These are phyloP conservation scores for Nemania bipapillata DNA, from an alignment of 2,329 filamentous ascomycete genomes.

Conservation along the genomic window DNA sequence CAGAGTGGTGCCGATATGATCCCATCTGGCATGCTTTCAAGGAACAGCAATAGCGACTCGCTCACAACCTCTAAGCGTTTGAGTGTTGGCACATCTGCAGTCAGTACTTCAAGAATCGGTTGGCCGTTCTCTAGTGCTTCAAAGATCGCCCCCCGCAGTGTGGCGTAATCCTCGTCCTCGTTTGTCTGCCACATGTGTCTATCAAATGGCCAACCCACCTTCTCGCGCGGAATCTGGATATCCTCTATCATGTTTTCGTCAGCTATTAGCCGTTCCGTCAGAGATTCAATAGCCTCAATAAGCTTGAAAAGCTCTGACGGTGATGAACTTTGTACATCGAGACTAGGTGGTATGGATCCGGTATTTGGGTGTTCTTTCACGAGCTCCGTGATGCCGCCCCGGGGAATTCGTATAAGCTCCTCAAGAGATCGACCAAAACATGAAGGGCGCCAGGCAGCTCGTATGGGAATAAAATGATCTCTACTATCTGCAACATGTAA, in stretches of 20 bases:
- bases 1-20: conserved; percentile 78
- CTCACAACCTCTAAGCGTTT: conserved; percentile 79
- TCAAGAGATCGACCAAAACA: conserved; percentile 87
- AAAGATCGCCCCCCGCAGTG: conserved; percentile 56
- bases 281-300: conserved; percentile 77
- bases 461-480: conserved; percentile 89
- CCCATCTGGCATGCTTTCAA: conserved; percentile 79
- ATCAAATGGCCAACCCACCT: conserved; percentile 69
- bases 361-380: conserved; percentile 47
- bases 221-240: conserved; percentile 61
- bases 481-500: conserved; percentile 83
- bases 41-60: conserved; percentile 77
- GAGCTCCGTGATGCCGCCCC: conserved; percentile 75
- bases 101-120: conserved; percentile 69
- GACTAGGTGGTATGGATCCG: conserved; percentile 65
- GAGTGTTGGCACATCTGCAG: conserved; percentile 69
- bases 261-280: conserved; percentile 67
- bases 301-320: conserved; percentile 90
- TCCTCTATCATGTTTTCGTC: conserved; percentile 71
- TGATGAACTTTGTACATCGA: conserved; percentile 77
- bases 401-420: conserved; percentile 85
- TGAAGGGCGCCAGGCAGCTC: conserved; percentile 80
- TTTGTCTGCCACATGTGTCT: conserved; percentile 45
- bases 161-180: conserved; percentile 44
- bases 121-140: conserved; percentile 79